Percentiles rank a stretch among this genome's conserved stretches.
phyloP scores from a whole-genome alignment of 352 stramenopile species.

The Phytophthora sp. region DNA sequence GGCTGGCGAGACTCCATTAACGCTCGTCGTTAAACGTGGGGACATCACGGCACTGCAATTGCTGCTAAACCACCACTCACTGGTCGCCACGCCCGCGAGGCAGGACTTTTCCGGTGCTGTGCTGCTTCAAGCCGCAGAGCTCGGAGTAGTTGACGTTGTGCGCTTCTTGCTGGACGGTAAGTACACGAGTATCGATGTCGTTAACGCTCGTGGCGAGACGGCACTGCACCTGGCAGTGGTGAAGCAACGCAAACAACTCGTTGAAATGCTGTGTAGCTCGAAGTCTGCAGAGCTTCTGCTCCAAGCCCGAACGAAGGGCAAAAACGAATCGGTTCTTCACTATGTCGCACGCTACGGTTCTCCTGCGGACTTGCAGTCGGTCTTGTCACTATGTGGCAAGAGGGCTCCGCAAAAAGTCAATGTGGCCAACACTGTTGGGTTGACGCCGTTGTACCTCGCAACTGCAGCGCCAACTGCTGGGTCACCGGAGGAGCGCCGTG shows the following conservation, averaged over 20 bases:
- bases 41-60: conserved; percentile 35
- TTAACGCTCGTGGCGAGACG: conserved; percentile 41
- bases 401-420: conserved; percentile 21
- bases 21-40: conserved; percentile 29
- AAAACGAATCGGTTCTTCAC: conserved; percentile 37
- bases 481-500: conserved; percentile 22
- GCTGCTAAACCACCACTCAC: conserved; percentile 39
- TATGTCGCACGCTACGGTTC: conserved; percentile 40
- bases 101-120: conserved; percentile 33
- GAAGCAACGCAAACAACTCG: conserved; percentile 27
- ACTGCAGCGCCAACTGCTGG: conserved; percentile 24
- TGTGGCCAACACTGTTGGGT: conserved; percentile 17
- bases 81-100: conserved; percentile 26
- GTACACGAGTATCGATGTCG: conserved; percentile 34
- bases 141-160: conserved; percentile 34
- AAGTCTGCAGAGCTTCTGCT: conserved; percentile 23
- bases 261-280: conserved; percentile 30
- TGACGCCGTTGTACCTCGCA: conserved; percentile 38
- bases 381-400: conserved; percentile 26
- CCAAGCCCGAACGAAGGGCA: conserved; percentile 27
- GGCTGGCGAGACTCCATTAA: conserved; percentile 30
- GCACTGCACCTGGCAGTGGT: conserved; percentile 43
- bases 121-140: conserved; percentile 36
- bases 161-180: conserved; percentile 32
- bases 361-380: conserved; percentile 20